Evolutionary conservation across 2,329 filamentous ascomycete species (phyloP), one percentile per base, ranked within the genome.

Genomic region (Ophiocordyceps camponoti-rufipedis): DNA sequence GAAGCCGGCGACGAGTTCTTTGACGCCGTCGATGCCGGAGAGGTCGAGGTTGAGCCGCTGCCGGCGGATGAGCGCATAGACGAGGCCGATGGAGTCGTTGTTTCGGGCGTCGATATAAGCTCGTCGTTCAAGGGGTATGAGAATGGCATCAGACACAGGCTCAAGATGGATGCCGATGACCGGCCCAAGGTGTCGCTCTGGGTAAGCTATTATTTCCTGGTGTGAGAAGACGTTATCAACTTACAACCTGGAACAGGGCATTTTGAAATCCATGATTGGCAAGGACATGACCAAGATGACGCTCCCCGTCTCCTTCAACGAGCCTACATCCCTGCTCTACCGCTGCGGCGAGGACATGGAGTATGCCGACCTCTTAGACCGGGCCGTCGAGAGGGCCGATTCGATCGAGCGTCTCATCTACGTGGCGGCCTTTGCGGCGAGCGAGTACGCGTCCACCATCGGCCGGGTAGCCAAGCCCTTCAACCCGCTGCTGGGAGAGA

Each of bases 221-320:
- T 19, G 2, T 16, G 14, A 12, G 14, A 13, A 33, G 8, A 33
- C 12, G 12, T 10, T 12, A 13, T 12, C 14, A n/a, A 39, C 35
- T 39, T 5, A 39, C 13, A 11, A 42, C 44, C 35, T 57, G 61
- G 19, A 23, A 23, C 51, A 95, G 88, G 82, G 83, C 52, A 95
- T 98, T 54, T 68, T 98, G 51, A 98, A 96, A 67, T 96, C 89
- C 19, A 96, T 98, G 91, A 94, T 98, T 63, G 91, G 91, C 51
- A 96, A 98, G 62, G 91, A 98, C 58, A 96, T 98, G 91, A 96
- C 91, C 35, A 96, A 93, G 69, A 98, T 98, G 89, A 96, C 91
- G 0, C 68, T 98, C 18, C 91, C 91, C 0, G 91, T 98, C 2
- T 94, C 91, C 0, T 96, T 98, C 69, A 98, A 98, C 64, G 91